Percentiles rank a stretch among this genome's conserved stretches.
Conservation (phyloP, 2,329 filamentous ascomycete genomes). For the Pyricularia pennisetigena region DNA sequence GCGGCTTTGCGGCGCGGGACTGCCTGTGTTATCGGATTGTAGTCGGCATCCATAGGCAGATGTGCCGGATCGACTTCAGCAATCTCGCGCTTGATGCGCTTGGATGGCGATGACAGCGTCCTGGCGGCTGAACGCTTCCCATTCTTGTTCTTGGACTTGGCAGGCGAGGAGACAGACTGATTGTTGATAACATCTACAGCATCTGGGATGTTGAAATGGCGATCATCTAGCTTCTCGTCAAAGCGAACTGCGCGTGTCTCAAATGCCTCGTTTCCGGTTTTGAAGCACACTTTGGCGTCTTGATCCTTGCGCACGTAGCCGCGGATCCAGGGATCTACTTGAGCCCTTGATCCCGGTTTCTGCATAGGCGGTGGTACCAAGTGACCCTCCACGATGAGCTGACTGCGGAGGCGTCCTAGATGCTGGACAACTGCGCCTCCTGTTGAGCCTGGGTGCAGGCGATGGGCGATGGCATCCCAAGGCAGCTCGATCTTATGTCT, state of each 20-base stretch:
- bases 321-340: constrained; percentile 17
- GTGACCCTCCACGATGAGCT: constrained; percentile 27
- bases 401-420: constrained; percentile 22
- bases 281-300: constrained; percentile 7
- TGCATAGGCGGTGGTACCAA: constrained; percentile 26
- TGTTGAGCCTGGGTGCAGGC: constrained; percentile 29
- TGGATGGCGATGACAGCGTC: background rate
- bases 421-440: constrained; percentile 27
- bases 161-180: background rate
- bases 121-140: background rate
- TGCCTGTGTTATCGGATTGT: constrained; percentile 4
- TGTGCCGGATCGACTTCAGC: constrained; percentile 4
- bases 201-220: constrained; percentile 20
- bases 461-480: constrained; percentile 29
- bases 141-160: background rate
- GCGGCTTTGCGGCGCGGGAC: constrained; percentile 1
- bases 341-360: constrained; percentile 14
- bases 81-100: background rate
- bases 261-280: constrained; percentile 10
- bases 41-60: constrained; percentile 7
- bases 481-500: constrained; percentile 22
- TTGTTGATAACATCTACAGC: constrained; percentile 7
- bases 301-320: constrained; percentile 21
- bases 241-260: constrained; percentile 20
- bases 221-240: constrained; percentile 21